Evolutionary conservation across 2,329 filamentous ascomycete genomes (phyloP), one percentile per base, ranked within the genome.

Genomic region (Fusarium pseudonygamai): DNA sequence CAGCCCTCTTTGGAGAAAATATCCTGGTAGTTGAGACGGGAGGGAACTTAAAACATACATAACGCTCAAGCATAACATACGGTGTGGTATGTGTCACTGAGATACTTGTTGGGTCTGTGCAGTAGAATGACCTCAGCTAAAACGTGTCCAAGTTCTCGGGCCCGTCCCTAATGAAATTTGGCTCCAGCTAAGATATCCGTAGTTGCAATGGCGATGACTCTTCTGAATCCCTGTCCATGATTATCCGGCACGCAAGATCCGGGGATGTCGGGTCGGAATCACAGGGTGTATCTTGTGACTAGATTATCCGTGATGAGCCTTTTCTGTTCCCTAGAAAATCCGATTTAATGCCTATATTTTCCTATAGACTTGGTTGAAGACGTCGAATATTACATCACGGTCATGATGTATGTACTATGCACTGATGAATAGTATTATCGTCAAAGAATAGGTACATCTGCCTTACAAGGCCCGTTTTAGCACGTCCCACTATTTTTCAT

Each of bases 171-270:
- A 60, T 37, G 37, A 52, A 28, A 37, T 60, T 28, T 45, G 36
- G 49, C 20, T 60, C 40, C 16, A 49, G 50, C 26, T 13, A 42
- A 42, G 28, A 58, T 39, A 18, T 55, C 34, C 24, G 56, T 66
- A 39, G 36, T 59, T 49, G n/a, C 43, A 60, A 45, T 34, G 32
- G 49, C 63, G 39, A 72, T 65, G 67, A 72, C 71, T 66, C 60
- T 28, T 67, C 55, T 47, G 22, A 22, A 57, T 39, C 68, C 69
- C 58, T 72, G 69, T 67, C 57, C 26, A 57, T 67, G 32, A 65
- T 53, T 59, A 57, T 57, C 65, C 64, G 58, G 75, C 73, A 77
- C 49, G 55, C 59, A 64, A 63, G 64, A 75, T 71, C 68, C 74
- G 71, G 68, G 65, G 46, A 47, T 52, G 47, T 45, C 64, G 43